phyloP scores from a whole-genome alignment of 257 asterid species.

The Plectranthus barbatus region DNA sequence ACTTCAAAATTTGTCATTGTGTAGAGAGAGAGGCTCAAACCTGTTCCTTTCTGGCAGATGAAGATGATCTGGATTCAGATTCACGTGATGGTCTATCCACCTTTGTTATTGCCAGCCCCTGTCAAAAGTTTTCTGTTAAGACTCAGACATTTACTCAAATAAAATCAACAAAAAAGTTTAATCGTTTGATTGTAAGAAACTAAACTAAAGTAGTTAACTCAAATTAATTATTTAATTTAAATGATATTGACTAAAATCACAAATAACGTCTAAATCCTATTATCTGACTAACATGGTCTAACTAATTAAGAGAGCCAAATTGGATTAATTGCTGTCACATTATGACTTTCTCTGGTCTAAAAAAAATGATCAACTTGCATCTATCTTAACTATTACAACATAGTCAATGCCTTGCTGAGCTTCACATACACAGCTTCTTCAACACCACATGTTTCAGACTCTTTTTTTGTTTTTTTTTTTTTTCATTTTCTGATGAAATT shows the following conservation, averaged over 20 bases:
- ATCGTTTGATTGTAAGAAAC: not conserved
- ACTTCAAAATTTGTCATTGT: not conserved
- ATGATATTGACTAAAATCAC: not conserved
- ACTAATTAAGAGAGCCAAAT: not conserved
- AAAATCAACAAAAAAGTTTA: not conserved
- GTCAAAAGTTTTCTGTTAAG: not conserved
- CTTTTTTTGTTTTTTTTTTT: not conserved
- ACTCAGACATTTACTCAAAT: not conserved
- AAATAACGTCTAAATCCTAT: not conserved
- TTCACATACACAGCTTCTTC: too few species aligned
- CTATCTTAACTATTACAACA: slow-evolving; percentile 7
- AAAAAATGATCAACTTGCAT: slow-evolving; percentile 7
- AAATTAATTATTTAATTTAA: too few species aligned
- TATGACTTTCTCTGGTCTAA: not conserved
- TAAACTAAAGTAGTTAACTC: not conserved
- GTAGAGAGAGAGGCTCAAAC: not conserved
- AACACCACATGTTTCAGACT: not conserved
- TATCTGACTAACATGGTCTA: not conserved
- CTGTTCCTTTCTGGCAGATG: slow-evolving; percentile 34
- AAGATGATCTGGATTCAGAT: slow-evolving; percentile 43
- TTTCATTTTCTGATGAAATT: not conserved
- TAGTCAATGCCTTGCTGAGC: slow-evolving; percentile 25
- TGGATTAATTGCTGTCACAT: slow-evolving; percentile 12
- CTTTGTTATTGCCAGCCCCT: slow-evolving; percentile 27
- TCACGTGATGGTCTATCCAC: slow-evolving; percentile 46